Evolutionary conservation across 306 rosid species (phyloP), one percentile per base, ranked within the genome.

Genomic region (Rosa chinensis): DNA sequence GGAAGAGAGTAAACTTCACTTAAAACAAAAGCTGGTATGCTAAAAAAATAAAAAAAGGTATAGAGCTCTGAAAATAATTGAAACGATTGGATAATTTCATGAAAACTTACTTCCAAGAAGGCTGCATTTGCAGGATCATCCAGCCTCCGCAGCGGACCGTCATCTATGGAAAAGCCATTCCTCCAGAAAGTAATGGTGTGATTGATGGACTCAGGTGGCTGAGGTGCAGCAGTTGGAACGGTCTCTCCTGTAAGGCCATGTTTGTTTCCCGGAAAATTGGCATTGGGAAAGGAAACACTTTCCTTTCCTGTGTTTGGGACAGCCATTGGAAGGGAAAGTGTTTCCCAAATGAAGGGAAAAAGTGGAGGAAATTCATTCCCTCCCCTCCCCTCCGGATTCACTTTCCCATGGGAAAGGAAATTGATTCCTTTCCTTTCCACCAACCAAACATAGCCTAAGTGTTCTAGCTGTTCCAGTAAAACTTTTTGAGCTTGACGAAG

Each of bases 61-160:
- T 40, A 70, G 59, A 62, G 42, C 48, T 9, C 47, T 25, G 5
- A 72, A 12, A 16, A 39, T 58, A 32, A 56, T 32, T 20, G 39
- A 72, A 32, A 73, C 45, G 17, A 56, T 18, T 13, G 77, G 61
- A 62, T 11, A 49, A 42, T 39, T 69, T 45, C 50, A 78, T 59
- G 9, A 53, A 39, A 82, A 82, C 44, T 71, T 92, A 90, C 99
- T 94, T 91, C 91, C 73, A 94, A 80, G 83, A 94, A 94, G 0
- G 88, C 77, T 11, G 91, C 95, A 86, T 94, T 94, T 80, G 69
- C 90, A 1, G 97, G 97, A 87, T 94, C 99, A 72, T 92, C 91
- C 40, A 91, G 71, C 56, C 85, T 83, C 70, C 97, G 73, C 35
- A 91, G 53, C 40, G 97, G 97, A 55, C 99, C 99, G 37, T 87